These are phyloP conservation scores for Lophiostoma macrostomum DNA, from an alignment of 495 filamentous ascomycete genomes.

Conservation along the genomic window DNA sequence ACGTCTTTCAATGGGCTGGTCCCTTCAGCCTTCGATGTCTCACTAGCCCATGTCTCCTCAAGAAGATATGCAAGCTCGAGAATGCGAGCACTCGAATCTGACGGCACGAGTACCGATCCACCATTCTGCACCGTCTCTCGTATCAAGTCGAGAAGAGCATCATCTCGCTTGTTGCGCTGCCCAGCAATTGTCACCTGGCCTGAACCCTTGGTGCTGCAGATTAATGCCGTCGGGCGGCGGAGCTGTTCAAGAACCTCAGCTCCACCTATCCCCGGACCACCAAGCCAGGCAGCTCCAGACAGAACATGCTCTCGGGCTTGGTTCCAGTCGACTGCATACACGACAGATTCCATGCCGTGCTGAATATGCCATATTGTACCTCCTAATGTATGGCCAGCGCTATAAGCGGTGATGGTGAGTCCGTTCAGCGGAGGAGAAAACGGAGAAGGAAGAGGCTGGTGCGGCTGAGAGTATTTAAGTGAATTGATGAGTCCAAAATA, in stretches of 20 bases:
- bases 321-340: constrained; percentile 98
- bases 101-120: constrained; percentile 92
- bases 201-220: constrained; percentile 83
- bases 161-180: constrained; percentile 76
- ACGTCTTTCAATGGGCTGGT: constrained; percentile 57
- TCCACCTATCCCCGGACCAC: constrained; percentile 73
- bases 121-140: constrained; percentile 70
- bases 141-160: constrained; percentile 77
- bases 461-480: constrained; percentile 94
- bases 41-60: constrained; percentile 81
- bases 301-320: constrained; percentile 90
- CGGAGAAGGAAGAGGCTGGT: constrained; percentile 77
- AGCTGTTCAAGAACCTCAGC: constrained; percentile 90
- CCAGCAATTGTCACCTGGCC: constrained; percentile 67
- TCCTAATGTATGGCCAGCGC: constrained; percentile 90
- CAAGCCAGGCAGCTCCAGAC: constrained; percentile 89
- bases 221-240: constrained; percentile 84
- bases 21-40: constrained; percentile 42
- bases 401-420: constrained; percentile 95
- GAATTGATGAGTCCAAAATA: constrained; percentile 93
- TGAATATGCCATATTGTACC: constrained; percentile 99
- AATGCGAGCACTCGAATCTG: constrained; percentile 89
- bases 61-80: constrained; percentile 90
- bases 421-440: constrained; percentile 86
- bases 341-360: constrained; percentile 92